These are phyloP conservation scores for Yamadazyma laniorum DNA, from an alignment of 805 yeast species.

Conservation along the genomic window DNA sequence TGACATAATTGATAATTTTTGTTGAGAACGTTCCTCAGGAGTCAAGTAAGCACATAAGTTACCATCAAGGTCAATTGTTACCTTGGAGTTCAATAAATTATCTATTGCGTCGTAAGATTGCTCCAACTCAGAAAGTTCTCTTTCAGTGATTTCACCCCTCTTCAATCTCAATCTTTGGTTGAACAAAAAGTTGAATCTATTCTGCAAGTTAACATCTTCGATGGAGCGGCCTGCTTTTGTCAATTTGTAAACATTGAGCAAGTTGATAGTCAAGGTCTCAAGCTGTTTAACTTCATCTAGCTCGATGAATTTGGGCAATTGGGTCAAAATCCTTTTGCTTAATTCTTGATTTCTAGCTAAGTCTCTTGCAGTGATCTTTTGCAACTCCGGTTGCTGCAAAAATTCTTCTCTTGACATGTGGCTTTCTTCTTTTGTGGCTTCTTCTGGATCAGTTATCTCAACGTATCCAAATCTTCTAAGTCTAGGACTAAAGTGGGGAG, in stretches of 20 bases:
- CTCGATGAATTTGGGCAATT: conserved; percentile 23
- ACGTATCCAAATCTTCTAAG: conserved; percentile 78
- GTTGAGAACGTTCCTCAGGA: conserved; percentile 23
- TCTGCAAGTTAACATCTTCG: conserved; percentile 57
- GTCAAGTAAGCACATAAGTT: conserved; percentile 40
- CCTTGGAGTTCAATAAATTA: conserved; percentile 38
- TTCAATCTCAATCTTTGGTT: conserved; percentile 41
- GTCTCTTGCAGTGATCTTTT: conserved; percentile 41
- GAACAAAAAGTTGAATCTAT: conserved; percentile 51
- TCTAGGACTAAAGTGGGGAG: conserved; percentile 88
- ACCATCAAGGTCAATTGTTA: conserved; percentile 48
- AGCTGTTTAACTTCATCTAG: conserved; percentile 21
- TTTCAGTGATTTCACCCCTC: conserved; percentile 33
- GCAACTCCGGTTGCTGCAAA: conserved; percentile 52
- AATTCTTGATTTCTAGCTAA: conserved; percentile 30
- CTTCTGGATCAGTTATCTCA: conserved; percentile 47
- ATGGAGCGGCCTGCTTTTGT: conserved; percentile 53
- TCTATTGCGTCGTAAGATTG: conserved; percentile 38
- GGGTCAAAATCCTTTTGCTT: background rate
- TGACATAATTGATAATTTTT: conserved; percentile 19
- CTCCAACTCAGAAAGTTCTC: conserved; percentile 20
- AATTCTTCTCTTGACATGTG: conserved; percentile 68
- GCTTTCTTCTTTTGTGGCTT: conserved; percentile 57
- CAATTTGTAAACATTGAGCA: conserved; percentile 46
- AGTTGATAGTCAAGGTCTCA: conserved; percentile 41